Percentiles rank a stretch among this genome's conserved stretches.
These are phyloP conservation scores for Debaryomyces coudertii DNA, from an alignment of 1,139 yeast genomes.

Conservation along the genomic window DNA sequence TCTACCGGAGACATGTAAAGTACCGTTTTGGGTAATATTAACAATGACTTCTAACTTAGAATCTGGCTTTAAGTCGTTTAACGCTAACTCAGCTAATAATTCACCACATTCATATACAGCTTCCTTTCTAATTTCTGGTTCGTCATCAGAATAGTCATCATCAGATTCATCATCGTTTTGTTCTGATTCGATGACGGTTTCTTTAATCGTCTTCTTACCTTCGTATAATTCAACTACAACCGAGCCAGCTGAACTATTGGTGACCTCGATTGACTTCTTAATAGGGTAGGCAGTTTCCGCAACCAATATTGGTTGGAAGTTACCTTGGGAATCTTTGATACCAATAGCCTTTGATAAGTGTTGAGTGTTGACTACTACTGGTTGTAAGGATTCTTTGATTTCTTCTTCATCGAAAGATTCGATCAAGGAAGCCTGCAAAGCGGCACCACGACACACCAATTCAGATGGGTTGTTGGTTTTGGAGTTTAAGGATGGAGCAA, in stretches of 20 bases:
- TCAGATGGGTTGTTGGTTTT: slow-evolving; percentile 90
- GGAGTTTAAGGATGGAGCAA: slow-evolving; percentile 76
- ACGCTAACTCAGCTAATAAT: slow-evolving; percentile 76
- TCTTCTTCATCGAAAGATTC: slow-evolving; percentile 86
- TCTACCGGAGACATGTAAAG: slow-evolving; percentile 81
- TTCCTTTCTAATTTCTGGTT: slow-evolving; percentile 76
- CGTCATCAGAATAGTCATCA: slow-evolving; percentile 46
- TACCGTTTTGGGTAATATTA: slow-evolving; percentile 83
- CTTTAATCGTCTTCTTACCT: slow-evolving; percentile 80
- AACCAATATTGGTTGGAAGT: slow-evolving; percentile 73
- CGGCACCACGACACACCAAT: slow-evolving; percentile 92
- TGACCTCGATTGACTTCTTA: slow-evolving; percentile 70
- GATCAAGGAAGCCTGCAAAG: slow-evolving; percentile 90
- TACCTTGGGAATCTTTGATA: slow-evolving; percentile 71
- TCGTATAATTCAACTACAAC: slow-evolving; percentile 77
- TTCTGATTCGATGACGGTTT: slow-evolving; percentile 71
- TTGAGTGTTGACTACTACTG: slow-evolving; percentile 86
- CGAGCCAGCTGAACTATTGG: slow-evolving; percentile 62
- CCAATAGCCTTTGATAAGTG: slow-evolving; percentile 88
- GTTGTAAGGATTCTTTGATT: slow-evolving; percentile 80
- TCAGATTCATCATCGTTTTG: slow-evolving; percentile 34
- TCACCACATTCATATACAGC: slow-evolving; percentile 76
- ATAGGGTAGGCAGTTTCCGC: slow-evolving; percentile 92
- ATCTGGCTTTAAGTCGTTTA: slow-evolving; percentile 73
- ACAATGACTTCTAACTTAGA: slow-evolving; percentile 75